phyloP scores from a whole-genome alignment of 805 yeast genomes.

The Groenewaldozyma salmanticensis region DNA sequence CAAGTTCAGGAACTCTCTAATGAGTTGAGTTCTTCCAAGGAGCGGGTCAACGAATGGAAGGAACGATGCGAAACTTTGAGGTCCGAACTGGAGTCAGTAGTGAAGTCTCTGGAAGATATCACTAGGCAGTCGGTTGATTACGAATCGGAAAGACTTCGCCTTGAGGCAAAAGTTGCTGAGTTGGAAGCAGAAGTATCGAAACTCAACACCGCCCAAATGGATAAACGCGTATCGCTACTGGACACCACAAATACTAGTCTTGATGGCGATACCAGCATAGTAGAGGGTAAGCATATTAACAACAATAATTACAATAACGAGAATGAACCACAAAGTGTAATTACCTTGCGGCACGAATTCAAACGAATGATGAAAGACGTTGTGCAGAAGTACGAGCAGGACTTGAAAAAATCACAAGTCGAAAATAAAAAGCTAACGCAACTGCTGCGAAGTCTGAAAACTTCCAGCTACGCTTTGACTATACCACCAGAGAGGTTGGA shows the following conservation, averaged over 20 bases:
- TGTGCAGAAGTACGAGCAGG: constrained; percentile 20
- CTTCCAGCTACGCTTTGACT: constrained; percentile 18
- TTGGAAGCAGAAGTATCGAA: constrained; percentile 17
- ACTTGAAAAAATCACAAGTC: constrained; percentile 19
- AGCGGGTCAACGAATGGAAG: constrained; percentile 21
- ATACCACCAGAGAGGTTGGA: constrained; percentile 16
- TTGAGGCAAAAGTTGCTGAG: constrained; percentile 21
- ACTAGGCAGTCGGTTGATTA: constrained; percentile 29
- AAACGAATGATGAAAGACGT: constrained; percentile 24
- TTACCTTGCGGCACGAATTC: constrained; percentile 27
- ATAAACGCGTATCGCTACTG: constrained; percentile 16
- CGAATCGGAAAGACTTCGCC: constrained; percentile 23
- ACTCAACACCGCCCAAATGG: constrained; percentile 10
- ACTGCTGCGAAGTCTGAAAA: constrained; percentile 17
- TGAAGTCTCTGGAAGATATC: constrained; percentile 27
- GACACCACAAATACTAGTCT: constrained; percentile 6
- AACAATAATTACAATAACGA: neutral
- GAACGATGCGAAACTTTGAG: constrained; percentile 24
- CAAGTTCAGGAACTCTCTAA: constrained; percentile 17
- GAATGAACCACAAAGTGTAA: constrained; percentile 16
- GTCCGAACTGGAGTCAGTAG: constrained; percentile 23
- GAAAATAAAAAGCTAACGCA: constrained; percentile 18
- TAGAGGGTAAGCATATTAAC: neutral
- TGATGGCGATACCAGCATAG: neutral
- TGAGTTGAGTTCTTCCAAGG: constrained; percentile 16